A percentile compares a stretch with the other conserved stretches of the same genome.
phyloP scores from a whole-genome alignment of 768 basidiomycete species.

The Lactarius sp. region DNA sequence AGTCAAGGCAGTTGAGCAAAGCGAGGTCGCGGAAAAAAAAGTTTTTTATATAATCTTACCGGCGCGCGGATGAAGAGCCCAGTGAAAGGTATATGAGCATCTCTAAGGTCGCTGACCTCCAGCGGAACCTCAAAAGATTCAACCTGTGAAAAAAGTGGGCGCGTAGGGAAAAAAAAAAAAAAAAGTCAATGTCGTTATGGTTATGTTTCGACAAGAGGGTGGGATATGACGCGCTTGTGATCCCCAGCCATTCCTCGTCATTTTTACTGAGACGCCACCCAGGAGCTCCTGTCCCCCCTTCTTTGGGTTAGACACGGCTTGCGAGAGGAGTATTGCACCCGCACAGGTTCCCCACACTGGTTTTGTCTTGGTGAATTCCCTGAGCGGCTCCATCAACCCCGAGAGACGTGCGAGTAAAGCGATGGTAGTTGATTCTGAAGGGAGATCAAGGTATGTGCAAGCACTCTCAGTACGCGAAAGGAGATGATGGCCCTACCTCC shows the following conservation, averaged over 20 bases:
- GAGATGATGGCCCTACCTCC: slow-evolving; percentile 50
- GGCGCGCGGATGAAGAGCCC: slow-evolving; percentile 95
- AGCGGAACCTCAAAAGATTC: slow-evolving; percentile 89
- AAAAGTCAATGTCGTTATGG: slow-evolving; percentile 11
- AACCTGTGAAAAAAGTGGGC: slow-evolving; percentile 41
- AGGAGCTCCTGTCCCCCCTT: slow-evolving; percentile 85
- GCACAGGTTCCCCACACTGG: slow-evolving; percentile 96
- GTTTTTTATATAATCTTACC: slow-evolving; percentile 39
- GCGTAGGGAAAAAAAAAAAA: neutral
- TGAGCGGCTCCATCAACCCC: slow-evolving; percentile 76
- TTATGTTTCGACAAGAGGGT: neutral
- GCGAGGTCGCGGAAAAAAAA: neutral
- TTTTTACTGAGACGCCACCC: slow-evolving; percentile 71
- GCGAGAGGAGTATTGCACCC: slow-evolving; percentile 84
- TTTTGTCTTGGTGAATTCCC: slow-evolving; percentile 62
- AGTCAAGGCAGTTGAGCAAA: neutral
- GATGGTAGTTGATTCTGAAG: slow-evolving; percentile 94
- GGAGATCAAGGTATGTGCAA: neutral
- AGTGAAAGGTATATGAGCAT: slow-evolving; percentile 59
- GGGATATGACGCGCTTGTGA: slow-evolving; percentile 55
- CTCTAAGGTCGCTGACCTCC: slow-evolving; percentile 53
- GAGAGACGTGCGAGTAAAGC: slow-evolving; percentile 66
- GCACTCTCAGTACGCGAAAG: too few relatives aligned
- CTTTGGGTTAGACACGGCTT: slow-evolving; percentile 69
- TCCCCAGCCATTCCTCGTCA: slow-evolving; percentile 92